Evolutionary conservation across 805 yeast genomes (phyloP), one percentile per base, ranked within the genome.

Genomic region (Hanseniaspora lindneri): DNA sequence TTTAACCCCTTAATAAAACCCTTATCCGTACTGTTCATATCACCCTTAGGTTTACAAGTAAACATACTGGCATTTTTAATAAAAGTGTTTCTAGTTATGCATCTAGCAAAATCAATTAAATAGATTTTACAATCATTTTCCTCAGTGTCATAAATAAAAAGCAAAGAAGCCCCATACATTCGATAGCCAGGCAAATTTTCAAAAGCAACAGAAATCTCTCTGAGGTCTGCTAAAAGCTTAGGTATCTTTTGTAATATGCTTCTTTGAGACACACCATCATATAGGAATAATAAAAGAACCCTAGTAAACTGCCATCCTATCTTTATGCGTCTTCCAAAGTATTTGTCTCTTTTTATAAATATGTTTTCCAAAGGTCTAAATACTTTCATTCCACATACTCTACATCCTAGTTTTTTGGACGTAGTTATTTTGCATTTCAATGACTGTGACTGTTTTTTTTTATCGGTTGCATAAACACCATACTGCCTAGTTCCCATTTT

Each of bases 401-500:
- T 70, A 1, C 87, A 95, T 8, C 99, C 99, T 29, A 92, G 70
- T 51, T 69, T 66, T 39, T 86, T 68, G 1, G 92, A 80, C 0
- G 97, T 89, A 0, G 97, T 89, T 49, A 69, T 65, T 3, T 72
- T 66, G 63, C 99, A 92, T 64, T 92, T 92, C 48, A 71, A 70
- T 29, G 84, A 66, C 66, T 92, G 98, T 0, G 95, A 84, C 41
- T 66, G 60, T 58, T 79, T 81, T 64, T 92, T 92, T 42, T 77
- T 66, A 13, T 66, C 62, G 5, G 72, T 71, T 0, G 97, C 96
- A 54, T 87, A 95, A n/a, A 89, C 81, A 9, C 99, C 98, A 58
- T 92, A 92, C 64, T 92, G 99, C 51, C 99, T 72, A 0, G 99
- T 89, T 0, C 99, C 99, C 97, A 92, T 92, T 61, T 92, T 92